Conservation (phyloP, 2,329 filamentous ascomycete species). For the Hypoxylon sp. region DNA sequence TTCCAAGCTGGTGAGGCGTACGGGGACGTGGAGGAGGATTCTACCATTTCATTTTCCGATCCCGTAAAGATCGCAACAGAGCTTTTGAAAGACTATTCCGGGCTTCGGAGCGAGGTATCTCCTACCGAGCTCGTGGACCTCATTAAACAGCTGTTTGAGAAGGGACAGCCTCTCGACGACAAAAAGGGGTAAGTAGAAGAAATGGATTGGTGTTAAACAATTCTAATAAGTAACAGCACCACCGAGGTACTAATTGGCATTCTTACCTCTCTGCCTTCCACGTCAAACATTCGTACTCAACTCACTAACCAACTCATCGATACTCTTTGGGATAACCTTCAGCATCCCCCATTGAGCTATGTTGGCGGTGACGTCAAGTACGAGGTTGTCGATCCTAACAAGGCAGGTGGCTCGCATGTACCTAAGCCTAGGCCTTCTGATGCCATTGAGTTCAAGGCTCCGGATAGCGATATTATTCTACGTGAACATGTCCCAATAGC, state of each 20-base stretch:
- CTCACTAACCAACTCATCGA: conserved; percentile 67
- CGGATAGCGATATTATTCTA: conserved; percentile 57
- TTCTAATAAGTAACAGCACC: conserved; percentile 53
- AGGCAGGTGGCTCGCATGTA: conserved; percentile 55
- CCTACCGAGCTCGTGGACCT: conserved; percentile 53
- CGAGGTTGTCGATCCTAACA: conserved; percentile 54
- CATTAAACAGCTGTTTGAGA: conserved; percentile 54
- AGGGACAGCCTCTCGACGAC: conserved; percentile 71
- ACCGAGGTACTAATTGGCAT: conserved; percentile 61
- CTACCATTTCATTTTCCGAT: conserved; percentile 53
- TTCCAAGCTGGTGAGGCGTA: conserved; percentile 59
- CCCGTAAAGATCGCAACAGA: conserved; percentile 55
- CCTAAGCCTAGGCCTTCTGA: conserved; percentile 49
- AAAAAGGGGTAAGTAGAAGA: conserved; percentile 61
- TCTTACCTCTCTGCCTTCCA: conserved; percentile 57
- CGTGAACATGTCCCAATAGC: conserved; percentile 57
- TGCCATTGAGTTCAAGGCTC: conserved; percentile 59
- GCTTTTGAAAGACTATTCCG: conserved; percentile 54
- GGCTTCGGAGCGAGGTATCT: conserved; percentile 51
- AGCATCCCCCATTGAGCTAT: conserved; percentile 67
- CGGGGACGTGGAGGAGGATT: conserved; percentile 48
- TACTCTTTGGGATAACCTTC: conserved; percentile 68
- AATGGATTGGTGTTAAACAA: neutral
- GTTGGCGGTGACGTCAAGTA: conserved; percentile 61
- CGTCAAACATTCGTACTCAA: conserved; percentile 54